Base-by-base conservation (phyloP, 306 rosid species). In the Mimosa bimucronata region DNA sequence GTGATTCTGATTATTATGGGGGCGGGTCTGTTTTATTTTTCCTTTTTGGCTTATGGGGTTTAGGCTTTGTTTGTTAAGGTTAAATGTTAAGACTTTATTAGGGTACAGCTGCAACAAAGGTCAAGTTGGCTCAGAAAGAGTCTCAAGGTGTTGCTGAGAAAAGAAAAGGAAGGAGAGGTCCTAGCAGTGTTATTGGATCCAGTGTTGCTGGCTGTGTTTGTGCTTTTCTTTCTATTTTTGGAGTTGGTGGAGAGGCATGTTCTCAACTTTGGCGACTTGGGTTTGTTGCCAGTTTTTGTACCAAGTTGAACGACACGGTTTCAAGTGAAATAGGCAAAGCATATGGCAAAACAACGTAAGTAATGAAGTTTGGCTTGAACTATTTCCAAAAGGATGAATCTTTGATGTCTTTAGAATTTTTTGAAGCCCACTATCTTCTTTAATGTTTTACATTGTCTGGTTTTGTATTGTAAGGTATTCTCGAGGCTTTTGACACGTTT, bases 251-350 rank as follows among this genome's bases (percentile, higher is more conserved):
- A 46, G 76, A 75, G 50, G 86, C 93, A 13, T 90, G 83, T 81
- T 57, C 85, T 31, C 89, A 70, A 82, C 90, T 96, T 40, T 96
- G 97, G 97, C 89, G 82, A 53, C 94, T 96, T 28, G 99, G 98
- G 11, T 96, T 96, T 83, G 97, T 91, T 79, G 93, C 99, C 77
- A 93, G 99, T 83, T 96, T 96, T 79, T 96, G 97, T 73, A 93
- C 98, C n/a, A 96, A 96, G 89, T 81, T 93, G 91, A 91, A 91
- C 57, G 99, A 96, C 81, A 96, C 99, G 13, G 93, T 93, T 79
- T 90, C 99, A n/a, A 96, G 99, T 77, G 98, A 96, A 86, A 92
- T 96, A 23, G 99, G 99, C 74, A 96, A 96, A 86, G 99, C 98
- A 53, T 96, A 89, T 81, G 98, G 98, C 29, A 90, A 89, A 85